Evolutionary conservation across 768 basidiomycete genomes (phyloP), one percentile per base, ranked within the genome.

Genomic region (Podaxis rugospora): DNA sequence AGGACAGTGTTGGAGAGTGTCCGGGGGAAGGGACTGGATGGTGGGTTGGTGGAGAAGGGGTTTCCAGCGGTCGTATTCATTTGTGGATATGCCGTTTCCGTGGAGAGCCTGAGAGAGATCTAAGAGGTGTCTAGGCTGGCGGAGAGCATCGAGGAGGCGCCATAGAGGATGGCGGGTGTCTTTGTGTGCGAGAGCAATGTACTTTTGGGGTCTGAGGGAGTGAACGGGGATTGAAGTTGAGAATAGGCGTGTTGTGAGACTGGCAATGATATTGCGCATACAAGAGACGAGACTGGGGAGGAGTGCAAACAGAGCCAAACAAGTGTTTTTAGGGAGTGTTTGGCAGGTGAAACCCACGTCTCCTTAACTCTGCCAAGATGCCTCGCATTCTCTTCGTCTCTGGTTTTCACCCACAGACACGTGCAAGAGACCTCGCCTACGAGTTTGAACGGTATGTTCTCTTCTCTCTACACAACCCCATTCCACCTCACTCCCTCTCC

Each of bases 381-480:
- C 87, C 88, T 70, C 89, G 92, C 65, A 93, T 93, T 65, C 82
- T 93, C 62, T 94, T 92, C 66, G 92, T 94, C 49, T 90, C 87
- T 68, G 92, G 92, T 18, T 94, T 94, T 68, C 87, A 91, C 66
- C 87, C 89, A 4, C 74, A 83, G n/a, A 93, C 90, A 2, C 85
- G 91, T 23, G 92, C 93, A 7, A 82, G 88, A 56, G 92, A 93
- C 67, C 82, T 95, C 1, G 93, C 93, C 1, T 90, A 76, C 66
- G 92, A 93, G 72, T 94, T 95, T 66, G 93, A 95, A 80, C 82
- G 88, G 92, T 92, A 61, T 50, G 78, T 72, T 1, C 35, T 55
- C 57, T 68, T 66, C 23, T 35, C 21, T 27, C 51, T 13, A 32
- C 21, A 9, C 27, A 21, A 11, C 32, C 21, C 27, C 23, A 11